Evolutionary conservation across 169 alveolate genomes (phyloP).

Genomic region (Plasmodium relictum): DNA sequence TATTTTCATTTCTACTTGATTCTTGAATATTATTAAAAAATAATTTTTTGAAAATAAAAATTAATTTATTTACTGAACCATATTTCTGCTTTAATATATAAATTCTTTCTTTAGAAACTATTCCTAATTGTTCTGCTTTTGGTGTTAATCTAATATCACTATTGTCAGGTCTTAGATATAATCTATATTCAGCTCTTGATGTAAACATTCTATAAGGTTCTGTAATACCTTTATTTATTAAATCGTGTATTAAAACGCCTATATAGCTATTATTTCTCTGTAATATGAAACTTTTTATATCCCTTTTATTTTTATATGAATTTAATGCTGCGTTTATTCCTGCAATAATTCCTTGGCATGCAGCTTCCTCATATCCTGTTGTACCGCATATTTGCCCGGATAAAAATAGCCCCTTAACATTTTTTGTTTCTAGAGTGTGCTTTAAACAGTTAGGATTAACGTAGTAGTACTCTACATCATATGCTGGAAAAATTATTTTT

Average conservation of each 20-base stretch:
- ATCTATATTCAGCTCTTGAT: slow-evolving; percentile 91
- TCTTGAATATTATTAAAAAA: neutral
- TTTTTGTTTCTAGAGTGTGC: slow-evolving; percentile 88
- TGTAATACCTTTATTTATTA: slow-evolving; percentile 89
- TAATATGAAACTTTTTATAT: slow-evolving; percentile 78
- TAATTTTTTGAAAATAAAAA: slow-evolving; percentile 37
- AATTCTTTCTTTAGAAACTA: slow-evolving; percentile 80
- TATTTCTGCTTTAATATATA: slow-evolving; percentile 80
- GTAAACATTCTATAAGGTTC: slow-evolving; percentile 95
- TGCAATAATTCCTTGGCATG: slow-evolving; percentile 93
- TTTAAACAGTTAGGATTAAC: slow-evolving; percentile 87
- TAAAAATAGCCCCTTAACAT: slow-evolving; percentile 85
- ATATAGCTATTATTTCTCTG: slow-evolving; percentile 89
- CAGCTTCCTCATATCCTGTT: slow-evolving; percentile 97
- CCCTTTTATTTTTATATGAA: slow-evolving; percentile 27
- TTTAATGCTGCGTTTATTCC: slow-evolving; percentile 93
- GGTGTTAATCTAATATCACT: slow-evolving; percentile 89
- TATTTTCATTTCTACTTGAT: slow-evolving; percentile 3
- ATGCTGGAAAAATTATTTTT: slow-evolving; percentile 89
- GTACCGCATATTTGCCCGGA: slow-evolving; percentile 96
- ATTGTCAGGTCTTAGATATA: slow-evolving; percentile 89
- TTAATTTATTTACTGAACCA: slow-evolving; percentile 37
- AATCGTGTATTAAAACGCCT: slow-evolving; percentile 93
- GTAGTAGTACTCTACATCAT: slow-evolving; percentile 93
- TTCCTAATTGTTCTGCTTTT: slow-evolving; percentile 86